A percentile compares a stretch with the other conserved stretches of the same genome.
phyloP scores from a whole-genome alignment of 2,329 filamentous ascomycete genomes.

The Pseudocercospora fuligena region DNA sequence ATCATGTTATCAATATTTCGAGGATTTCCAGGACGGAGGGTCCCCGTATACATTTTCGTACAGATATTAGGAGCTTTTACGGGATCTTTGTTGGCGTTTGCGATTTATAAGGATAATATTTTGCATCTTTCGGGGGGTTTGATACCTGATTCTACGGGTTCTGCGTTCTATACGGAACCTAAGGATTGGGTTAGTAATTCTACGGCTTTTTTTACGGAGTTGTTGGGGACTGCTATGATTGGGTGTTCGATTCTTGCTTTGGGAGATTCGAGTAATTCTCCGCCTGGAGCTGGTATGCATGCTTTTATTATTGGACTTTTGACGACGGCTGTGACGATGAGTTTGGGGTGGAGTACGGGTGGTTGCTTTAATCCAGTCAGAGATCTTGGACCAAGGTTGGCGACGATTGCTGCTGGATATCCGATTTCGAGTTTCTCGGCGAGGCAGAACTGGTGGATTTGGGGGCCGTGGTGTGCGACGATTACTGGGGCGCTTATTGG shows the following conservation, averaged over 20 bases:
- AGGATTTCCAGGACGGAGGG: constrained; percentile 58
- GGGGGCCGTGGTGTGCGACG: constrained; percentile 50
- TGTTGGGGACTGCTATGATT: constrained; percentile 42
- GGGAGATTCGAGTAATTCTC: constrained; percentile 36
- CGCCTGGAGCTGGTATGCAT: constrained; percentile 56
- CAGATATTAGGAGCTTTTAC: constrained; percentile 60
- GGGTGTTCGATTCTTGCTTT: constrained; percentile 48
- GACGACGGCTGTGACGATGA: constrained; percentile 44
- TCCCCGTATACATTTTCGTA: constrained; percentile 56
- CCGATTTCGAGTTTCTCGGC: constrained; percentile 40
- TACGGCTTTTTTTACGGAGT: constrained; percentile 55
- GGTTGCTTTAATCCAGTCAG: constrained; percentile 56
- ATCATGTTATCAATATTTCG: constrained; percentile 52
- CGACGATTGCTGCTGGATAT: constrained; percentile 53
- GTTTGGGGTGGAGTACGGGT: constrained; percentile 55
- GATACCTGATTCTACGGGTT: constrained; percentile 29
- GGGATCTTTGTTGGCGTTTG: constrained; percentile 54
- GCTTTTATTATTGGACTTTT: constrained; percentile 56
- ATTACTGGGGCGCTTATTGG: constrained; percentile 51
- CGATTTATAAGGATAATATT: constrained; percentile 48
- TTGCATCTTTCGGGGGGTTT: constrained; percentile 47
- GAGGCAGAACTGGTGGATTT: constrained; percentile 53
- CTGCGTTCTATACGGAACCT: constrained; percentile 37
- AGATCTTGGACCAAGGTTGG: constrained; percentile 58
- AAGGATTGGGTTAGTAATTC: constrained; percentile 32